Conservation (phyloP, 2,329 filamentous ascomycete species). For the Calonectria pauciramosa region DNA sequence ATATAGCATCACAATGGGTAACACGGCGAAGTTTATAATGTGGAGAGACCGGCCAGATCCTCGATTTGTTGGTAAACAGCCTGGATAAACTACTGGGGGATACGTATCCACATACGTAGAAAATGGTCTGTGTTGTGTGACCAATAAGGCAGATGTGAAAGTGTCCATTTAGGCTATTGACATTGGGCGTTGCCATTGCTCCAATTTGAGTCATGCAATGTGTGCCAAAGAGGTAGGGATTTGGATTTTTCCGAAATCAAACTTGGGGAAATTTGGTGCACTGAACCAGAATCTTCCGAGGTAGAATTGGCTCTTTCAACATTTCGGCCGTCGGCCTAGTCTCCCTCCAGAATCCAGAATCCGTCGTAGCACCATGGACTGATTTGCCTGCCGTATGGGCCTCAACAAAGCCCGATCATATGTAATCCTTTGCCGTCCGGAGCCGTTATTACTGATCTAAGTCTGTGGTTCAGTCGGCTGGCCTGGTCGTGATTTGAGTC, state of each 20-base stretch:
- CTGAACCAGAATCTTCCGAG: neutral
- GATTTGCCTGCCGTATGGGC: neutral
- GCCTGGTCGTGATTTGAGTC: neutral
- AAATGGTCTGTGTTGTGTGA: neutral
- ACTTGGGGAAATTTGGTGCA: neutral
- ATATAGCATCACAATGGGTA: constrained; percentile 52
- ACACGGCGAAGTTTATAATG: constrained; percentile 65
- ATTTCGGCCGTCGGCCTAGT: neutral
- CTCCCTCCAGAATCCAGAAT: neutral
- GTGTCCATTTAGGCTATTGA: neutral
- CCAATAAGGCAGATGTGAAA: neutral
- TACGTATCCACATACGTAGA: constrained; percentile 44
- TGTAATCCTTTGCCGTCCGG: neutral
- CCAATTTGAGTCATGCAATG: neutral
- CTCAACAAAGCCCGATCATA: neutral
- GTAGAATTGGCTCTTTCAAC: neutral
- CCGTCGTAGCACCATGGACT: neutral
- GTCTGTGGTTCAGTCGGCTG: neutral
- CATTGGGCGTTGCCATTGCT: neutral
- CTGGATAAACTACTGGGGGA: constrained; percentile 63
- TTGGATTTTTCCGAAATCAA: neutral
- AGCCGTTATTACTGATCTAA: neutral
- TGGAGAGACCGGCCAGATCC: constrained; percentile 68
- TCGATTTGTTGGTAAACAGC: constrained; percentile 59
- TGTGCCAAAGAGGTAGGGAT: neutral